These are phyloP conservation scores for Penicillium sp. DNA, from an alignment of 2,329 filamentous ascomycete genomes.

Conservation along the genomic window DNA sequence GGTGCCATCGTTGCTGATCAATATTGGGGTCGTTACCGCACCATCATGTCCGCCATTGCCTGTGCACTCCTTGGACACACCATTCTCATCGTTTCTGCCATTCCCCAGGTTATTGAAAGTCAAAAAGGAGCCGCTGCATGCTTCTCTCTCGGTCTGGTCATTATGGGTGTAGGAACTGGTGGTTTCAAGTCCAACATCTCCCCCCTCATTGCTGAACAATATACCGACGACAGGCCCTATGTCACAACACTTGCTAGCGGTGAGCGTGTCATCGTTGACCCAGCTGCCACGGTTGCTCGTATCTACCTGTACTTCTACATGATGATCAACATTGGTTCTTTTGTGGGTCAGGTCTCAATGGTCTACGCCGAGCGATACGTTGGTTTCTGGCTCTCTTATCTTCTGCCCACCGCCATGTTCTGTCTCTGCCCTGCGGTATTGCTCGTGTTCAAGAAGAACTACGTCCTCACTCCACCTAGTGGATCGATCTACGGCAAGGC, in stretches of 20 bases:
- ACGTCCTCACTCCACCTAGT: constrained; percentile 63
- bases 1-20: constrained; percentile 65
- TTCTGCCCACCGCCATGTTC: constrained; percentile 66
- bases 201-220: constrained; percentile 69
- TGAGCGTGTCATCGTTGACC: constrained; percentile 68
- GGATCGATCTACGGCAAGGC: constrained; percentile 71
- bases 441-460: constrained; percentile 58
- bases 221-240: constrained; percentile 56
- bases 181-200: constrained; percentile 81
- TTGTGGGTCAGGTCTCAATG: constrained; percentile 62
- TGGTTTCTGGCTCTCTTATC: constrained; percentile 70
- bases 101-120: constrained; percentile 61
- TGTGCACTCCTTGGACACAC: constrained; percentile 65
- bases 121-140: constrained; percentile 59
- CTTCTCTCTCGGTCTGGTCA: constrained; percentile 62
- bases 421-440: constrained; percentile 61
- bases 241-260: constrained; percentile 57
- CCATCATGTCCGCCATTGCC: constrained; percentile 63
- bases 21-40: constrained; percentile 66
- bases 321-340: constrained; percentile 66
- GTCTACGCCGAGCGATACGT: constrained; percentile 73
- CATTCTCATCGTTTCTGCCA: constrained; percentile 63
- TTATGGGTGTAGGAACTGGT: constrained; percentile 73
- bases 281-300: constrained; percentile 64
- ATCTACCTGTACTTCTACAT: constrained; percentile 71